Evolutionary conservation across 2,329 filamentous ascomycete species (phyloP).

Genomic region (Ophiostoma sp.): DNA sequence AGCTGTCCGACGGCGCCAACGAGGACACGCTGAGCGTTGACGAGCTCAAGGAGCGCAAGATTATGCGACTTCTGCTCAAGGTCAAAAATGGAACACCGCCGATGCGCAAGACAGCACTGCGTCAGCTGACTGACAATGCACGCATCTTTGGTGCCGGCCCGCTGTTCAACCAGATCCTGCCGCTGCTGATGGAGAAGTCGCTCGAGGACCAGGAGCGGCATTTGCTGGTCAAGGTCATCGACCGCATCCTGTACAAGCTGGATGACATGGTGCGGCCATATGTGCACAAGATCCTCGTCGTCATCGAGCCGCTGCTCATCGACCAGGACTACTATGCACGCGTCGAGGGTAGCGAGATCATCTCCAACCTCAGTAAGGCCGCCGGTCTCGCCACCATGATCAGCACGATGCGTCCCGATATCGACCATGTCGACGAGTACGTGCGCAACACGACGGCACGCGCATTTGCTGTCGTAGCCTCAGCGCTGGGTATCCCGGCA

Average conservation of each 20-base stretch:
- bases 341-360: slow-evolving; percentile 97
- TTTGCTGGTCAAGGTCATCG: slow-evolving; percentile 97
- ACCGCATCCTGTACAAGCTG: slow-evolving; percentile 95
- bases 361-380: slow-evolving; percentile 94
- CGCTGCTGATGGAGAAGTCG: slow-evolving; percentile 95
- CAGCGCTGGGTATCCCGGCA: slow-evolving; percentile 89
- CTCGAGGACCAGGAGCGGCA: slow-evolving; percentile 97
- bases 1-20: slow-evolving; percentile 88
- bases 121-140: slow-evolving; percentile 96
- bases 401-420: slow-evolving; percentile 97
- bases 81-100: slow-evolving; percentile 99
- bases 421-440: slow-evolving; percentile 97
- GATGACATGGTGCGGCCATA: slow-evolving; percentile 94
- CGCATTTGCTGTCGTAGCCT: slow-evolving; percentile 95
- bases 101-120: slow-evolving; percentile 95
- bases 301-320: slow-evolving; percentile 97
- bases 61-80: slow-evolving; percentile 93
- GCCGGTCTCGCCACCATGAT: slow-evolving; percentile 98
- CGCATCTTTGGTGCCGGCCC: slow-evolving; percentile 90
- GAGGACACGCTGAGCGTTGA: slow-evolving; percentile 90
- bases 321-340: slow-evolving; percentile 99
- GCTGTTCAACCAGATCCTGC: slow-evolving; percentile 95
- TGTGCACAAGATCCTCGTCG: slow-evolving; percentile 96
- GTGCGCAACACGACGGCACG: slow-evolving; percentile 95
- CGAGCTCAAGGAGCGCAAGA: slow-evolving; percentile 95